Conservation (phyloP, 2,329 filamentous ascomycete genomes). For the Neophaeococcomyces aloes region DNA sequence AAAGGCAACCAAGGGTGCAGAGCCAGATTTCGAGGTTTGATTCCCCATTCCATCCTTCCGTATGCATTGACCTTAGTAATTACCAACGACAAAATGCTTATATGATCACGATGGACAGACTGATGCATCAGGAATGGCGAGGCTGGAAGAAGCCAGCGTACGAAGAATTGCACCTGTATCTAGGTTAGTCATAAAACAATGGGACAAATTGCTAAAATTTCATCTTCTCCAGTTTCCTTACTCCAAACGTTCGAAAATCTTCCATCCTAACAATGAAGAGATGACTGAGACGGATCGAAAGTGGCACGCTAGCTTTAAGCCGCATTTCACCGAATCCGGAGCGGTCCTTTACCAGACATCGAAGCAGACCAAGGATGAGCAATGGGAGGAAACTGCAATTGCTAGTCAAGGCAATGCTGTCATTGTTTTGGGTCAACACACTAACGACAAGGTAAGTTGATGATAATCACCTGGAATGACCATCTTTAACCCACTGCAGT, state of each 20-base stretch:
- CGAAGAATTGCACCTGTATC: constrained; percentile 39
- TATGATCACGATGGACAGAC: constrained; percentile 3
- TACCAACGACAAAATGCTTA: not conserved
- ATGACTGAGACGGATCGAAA: constrained; percentile 54
- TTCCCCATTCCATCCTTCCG: constrained; percentile 34
- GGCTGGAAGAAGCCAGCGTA: constrained; percentile 8
- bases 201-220: constrained; percentile 31
- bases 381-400: constrained; percentile 2
- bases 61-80: not conserved
- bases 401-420: not conserved
- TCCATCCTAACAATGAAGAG: constrained; percentile 47
- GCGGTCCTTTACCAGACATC: constrained; percentile 14
- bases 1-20: constrained; percentile 46
- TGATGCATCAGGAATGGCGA: constrained; percentile 6
- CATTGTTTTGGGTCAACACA: not conserved
- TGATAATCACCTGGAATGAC: not conserved
- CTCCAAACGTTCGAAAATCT: constrained; percentile 63
- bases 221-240: constrained; percentile 65
- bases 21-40: constrained; percentile 83
- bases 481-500: constrained; percentile 3
- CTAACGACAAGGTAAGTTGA: not conserved
- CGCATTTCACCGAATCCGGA: constrained; percentile 15
- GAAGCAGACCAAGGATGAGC: constrained; percentile 1
- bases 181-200: constrained; percentile 32
- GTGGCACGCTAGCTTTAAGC: constrained; percentile 56